Base-by-base conservation (phyloP, 208 protist genomes). In the Wallacemonas sp. region DNA sequence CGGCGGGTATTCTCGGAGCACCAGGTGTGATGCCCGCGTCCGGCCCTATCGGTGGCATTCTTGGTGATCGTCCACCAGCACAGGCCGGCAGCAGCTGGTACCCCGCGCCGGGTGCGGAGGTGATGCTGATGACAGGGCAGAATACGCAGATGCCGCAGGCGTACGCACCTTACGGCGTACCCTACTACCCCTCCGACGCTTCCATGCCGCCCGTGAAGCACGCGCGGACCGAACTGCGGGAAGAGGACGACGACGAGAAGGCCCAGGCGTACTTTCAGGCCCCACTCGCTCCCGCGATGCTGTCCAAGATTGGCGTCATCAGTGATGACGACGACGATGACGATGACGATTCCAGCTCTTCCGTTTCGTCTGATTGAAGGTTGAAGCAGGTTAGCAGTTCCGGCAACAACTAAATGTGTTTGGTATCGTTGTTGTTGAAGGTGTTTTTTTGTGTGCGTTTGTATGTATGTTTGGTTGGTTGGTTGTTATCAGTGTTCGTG, bases 291-390 rank as follows among this genome's bases (percentile, higher is more conserved):
- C 24, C 5, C 47, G 27, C 52, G 4, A 17, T 43, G 32, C 52
- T 58, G 1, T 17, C 11, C 14, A 58, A 58, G 17, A 84, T 93
- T 72, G 87, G 87, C 8, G 74, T 90, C 26, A 61, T 88, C 27
- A 84, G 80, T 1, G 82, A 87, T 26, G 83, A 88, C 14, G 87
- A 92, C 2, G 79, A 87, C 4, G 68, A 76, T 12, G 76, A 76
- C 19, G 64, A 77, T 48, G 74, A 83, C 43, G n/a, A n/a, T n/a
- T 47, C 43, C 44, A 61, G 54, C 23, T n/a, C n/a, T n/a, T n/a
- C n/a, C n/a, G n/a, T n/a, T n/a, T n/a, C n/a, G n/a, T n/a, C n/a
- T n/a, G n/a, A n/a, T n/a, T n/a, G n/a, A n/a, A n/a, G n/a, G n/a
- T n/a, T n/a, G n/a, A n/a, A n/a, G n/a, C n/a, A n/a, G n/a, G n/a